Evolutionary conservation across 148 eudicot species (phyloP), one percentile per base, ranked within the genome.

Genomic region (Silene conica): DNA sequence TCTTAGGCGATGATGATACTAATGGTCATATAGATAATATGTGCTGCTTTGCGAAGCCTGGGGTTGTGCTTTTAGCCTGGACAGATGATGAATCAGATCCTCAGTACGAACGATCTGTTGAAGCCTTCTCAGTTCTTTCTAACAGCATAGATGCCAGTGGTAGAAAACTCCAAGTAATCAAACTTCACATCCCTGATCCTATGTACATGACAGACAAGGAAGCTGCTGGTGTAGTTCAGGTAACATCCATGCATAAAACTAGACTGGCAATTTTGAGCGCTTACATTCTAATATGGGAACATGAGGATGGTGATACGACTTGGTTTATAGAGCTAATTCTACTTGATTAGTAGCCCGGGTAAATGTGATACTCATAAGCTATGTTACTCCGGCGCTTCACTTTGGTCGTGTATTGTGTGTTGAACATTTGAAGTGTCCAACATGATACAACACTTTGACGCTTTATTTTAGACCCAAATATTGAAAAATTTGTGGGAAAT

Each of bases 1-100:
- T 74, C 41, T 67, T 86, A 94, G 98, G 97, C 19, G 99, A 95
- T 80, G 96, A 95, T 72, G 99, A 95, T 82, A 95, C 99, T 6
- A 89, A 95, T 81, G 99, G 99, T 58, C 99, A 95, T 78, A 76
- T 95, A 34, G 99, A 95, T 79, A 95, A 87, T 75, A 85, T 95
- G 88, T 86, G 94, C 84, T 95, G 99, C 80, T 95, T 95, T 78
- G 94, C 38, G 23, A 95, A 83, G 83, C 97, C 97, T 71, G 99
- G 96, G 54, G 87, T 92, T 43, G 91, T 90, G 74, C 59, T 92
- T 21, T 81, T 95, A 73, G 80, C 96, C 63, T 95, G 98, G 98
- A 95, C 98, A 4, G 90, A 95, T 80, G 91, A 95, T 80, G 80
- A 85, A 72, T 86, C 90, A 25, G 97, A 95, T 77, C 92, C 93